Percentiles rank a stretch among this genome's conserved stretches.
Conservation (phyloP, 2,329 filamentous ascomycete genomes). For the Neofusicoccum sp. region DNA sequence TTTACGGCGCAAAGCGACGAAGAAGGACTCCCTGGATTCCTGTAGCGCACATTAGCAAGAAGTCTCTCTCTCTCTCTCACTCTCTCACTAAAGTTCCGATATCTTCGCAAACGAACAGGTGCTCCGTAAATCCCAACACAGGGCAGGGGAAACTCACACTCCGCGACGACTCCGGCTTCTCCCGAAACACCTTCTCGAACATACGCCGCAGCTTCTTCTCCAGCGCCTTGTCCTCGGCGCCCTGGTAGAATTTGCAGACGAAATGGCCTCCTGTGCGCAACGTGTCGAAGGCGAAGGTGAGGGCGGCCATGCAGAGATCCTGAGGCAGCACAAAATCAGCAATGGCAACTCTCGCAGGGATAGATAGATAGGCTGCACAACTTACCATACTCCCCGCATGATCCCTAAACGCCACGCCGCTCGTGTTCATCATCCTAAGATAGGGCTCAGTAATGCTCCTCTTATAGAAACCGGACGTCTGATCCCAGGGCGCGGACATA, state of each 20-base stretch:
- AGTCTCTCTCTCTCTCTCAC: neutral
- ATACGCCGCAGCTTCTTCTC: slow-evolving; percentile 72
- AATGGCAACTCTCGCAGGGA: neutral
- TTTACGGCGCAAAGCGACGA: slow-evolving; percentile 75
- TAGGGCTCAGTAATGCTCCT: slow-evolving; percentile 94
- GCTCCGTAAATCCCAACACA: too few relatives aligned
- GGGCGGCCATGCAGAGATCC: slow-evolving; percentile 86
- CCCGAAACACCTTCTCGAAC: slow-evolving; percentile 76
- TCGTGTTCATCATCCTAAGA: slow-evolving; percentile 99
- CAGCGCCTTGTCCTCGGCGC: slow-evolving; percentile 76
- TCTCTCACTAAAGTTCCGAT: too few relatives aligned
- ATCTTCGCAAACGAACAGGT: neutral
- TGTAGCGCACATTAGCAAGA: slow-evolving; percentile 32
- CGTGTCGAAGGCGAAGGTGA: slow-evolving; percentile 82
- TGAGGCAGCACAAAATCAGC: slow-evolving; percentile 39
- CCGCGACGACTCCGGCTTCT: slow-evolving; percentile 90
- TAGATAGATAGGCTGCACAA: neutral
- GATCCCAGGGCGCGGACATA: slow-evolving; percentile 97
- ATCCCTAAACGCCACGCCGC: slow-evolving; percentile 79
- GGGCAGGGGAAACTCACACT: slow-evolving; percentile 60
- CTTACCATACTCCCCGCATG: slow-evolving; percentile 93
- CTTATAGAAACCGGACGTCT: slow-evolving; percentile 74
- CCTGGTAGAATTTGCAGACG: slow-evolving; percentile 97
- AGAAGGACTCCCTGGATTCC: slow-evolving; percentile 84
- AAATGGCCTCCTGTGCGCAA: slow-evolving; percentile 82